phyloP scores from a whole-genome alignment of 345 rosid genomes.

The Acer negundo region DNA sequence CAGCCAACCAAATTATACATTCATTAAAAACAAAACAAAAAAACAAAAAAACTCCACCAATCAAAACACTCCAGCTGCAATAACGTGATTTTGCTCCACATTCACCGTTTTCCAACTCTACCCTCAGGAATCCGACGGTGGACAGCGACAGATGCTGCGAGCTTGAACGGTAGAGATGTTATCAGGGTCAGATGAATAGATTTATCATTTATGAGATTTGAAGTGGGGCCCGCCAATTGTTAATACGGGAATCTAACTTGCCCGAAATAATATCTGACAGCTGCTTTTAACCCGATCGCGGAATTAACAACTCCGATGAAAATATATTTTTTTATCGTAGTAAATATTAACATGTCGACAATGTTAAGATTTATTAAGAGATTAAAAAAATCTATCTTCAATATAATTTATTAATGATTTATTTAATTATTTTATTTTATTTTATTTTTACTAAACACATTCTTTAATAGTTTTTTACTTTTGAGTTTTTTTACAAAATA shows the following conservation, averaged over 20 bases:
- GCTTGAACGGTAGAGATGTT: too few relatives aligned
- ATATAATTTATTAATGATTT: too few relatives aligned
- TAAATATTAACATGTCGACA: too few relatives aligned
- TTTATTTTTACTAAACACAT: too few relatives aligned
- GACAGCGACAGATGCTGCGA: too few relatives aligned
- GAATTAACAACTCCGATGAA: too few relatives aligned
- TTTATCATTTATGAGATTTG: background rate
- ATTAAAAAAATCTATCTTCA: too few relatives aligned
- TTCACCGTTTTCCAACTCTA: background rate
- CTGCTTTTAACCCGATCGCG: background rate
- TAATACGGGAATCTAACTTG: background rate
- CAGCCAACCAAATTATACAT: background rate
- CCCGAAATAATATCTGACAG: slow-evolving; percentile 12
- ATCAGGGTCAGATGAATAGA: background rate
- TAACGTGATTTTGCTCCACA: background rate
- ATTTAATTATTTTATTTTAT: too few relatives aligned
- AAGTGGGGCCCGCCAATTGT: background rate
- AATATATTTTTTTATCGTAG: too few relatives aligned
- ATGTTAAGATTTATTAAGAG: too few relatives aligned
- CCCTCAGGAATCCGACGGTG: slow-evolving; percentile 6
- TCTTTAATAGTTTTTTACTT: too few relatives aligned
- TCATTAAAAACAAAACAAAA: background rate
- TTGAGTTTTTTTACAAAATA: too few relatives aligned
- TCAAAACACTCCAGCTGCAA: background rate
- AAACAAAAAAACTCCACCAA: background rate